Conservation (phyloP, 2,329 filamentous ascomycete genomes). For the Parafenestella ontariensis region DNA sequence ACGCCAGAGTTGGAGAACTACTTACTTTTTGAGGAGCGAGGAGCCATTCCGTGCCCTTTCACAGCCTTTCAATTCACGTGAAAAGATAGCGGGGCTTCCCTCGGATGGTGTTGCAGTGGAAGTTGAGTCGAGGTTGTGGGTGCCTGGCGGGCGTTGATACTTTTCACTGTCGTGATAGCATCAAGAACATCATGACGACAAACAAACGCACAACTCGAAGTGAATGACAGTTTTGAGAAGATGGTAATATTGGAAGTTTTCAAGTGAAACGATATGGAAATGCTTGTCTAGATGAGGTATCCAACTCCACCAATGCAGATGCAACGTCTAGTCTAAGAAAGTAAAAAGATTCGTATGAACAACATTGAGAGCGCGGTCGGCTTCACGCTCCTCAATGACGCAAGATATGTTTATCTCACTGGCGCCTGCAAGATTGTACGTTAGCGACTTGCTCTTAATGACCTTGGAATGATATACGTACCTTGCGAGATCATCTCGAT, state of each 20-base stretch:
- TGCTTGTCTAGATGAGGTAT: constrained; percentile 29
- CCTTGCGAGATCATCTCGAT: constrained; percentile 99
- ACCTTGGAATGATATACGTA: constrained; percentile 50
- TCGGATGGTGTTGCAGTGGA: neutral
- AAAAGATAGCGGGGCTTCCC: neutral
- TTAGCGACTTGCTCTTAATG: neutral
- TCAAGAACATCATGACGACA: neutral
- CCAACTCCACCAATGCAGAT: constrained; percentile 37
- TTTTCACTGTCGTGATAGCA: neutral
- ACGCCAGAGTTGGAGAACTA: neutral
- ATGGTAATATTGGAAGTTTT: neutral
- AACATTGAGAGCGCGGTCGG: constrained; percentile 92
- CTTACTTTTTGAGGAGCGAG: neutral
- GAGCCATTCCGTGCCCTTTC: neutral
- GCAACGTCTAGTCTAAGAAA: constrained; percentile 73
- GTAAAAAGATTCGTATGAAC: constrained; percentile 97
- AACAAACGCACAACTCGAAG: constrained; percentile 10
- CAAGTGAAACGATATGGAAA: neutral
- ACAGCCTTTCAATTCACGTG: neutral
- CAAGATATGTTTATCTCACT: constrained; percentile 99
- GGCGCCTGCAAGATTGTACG: constrained; percentile 67
- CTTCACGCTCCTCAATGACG: constrained; percentile 90
- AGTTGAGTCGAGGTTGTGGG: neutral
- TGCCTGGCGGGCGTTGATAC: neutral
- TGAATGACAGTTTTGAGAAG: constrained; percentile 2